Evolutionary conservation across 2,329 filamentous ascomycete species (phyloP).

Genomic region (Iodosphaeria phyllophila): DNA sequence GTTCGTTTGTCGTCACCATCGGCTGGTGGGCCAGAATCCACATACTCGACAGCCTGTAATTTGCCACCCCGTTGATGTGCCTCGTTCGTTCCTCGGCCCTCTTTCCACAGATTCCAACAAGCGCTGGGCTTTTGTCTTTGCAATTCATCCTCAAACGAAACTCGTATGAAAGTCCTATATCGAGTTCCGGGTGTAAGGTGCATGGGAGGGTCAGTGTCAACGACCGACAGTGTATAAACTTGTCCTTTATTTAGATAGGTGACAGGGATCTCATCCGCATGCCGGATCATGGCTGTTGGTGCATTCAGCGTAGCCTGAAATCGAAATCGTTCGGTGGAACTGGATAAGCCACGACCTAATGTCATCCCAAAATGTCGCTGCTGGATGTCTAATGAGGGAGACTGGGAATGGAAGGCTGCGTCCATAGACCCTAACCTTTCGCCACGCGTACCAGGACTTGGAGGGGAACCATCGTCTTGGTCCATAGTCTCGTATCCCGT

Average conservation of each 20-base stretch:
- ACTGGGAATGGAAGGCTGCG: slow-evolving; percentile 39
- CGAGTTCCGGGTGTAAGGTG: slow-evolving; percentile 40
- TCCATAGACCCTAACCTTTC: slow-evolving; percentile 37
- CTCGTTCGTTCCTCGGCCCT: slow-evolving; percentile 87
- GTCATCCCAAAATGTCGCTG: slow-evolving; percentile 27
- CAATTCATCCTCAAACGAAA: slow-evolving; percentile 93
- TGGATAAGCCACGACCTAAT: slow-evolving; percentile 26
- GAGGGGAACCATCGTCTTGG: slow-evolving; percentile 50
- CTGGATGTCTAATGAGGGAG: slow-evolving; percentile 41
- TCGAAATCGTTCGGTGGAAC: slow-evolving; percentile 56
- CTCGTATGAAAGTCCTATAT: slow-evolving; percentile 82
- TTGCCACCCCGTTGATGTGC: slow-evolving; percentile 86
- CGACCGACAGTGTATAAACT: slow-evolving; percentile 71
- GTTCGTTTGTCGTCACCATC: slow-evolving; percentile 48
- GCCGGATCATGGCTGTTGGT: slow-evolving; percentile 89
- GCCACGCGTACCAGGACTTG: slow-evolving; percentile 34
- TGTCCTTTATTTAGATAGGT: slow-evolving; percentile 97
- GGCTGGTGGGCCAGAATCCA: slow-evolving; percentile 43
- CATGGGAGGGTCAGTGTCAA: slow-evolving; percentile 52
- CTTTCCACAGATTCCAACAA: slow-evolving; percentile 87
- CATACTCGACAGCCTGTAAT: slow-evolving; percentile 86
- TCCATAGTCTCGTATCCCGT: slow-evolving; percentile 66
- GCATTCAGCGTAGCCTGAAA: slow-evolving; percentile 83
- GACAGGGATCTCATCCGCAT: slow-evolving; percentile 79
- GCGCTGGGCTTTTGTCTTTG: slow-evolving; percentile 66